These are phyloP conservation scores for cucumber (Cucumis sativus) DNA, from an alignment of 306 rosid genomes.

Conservation along the genomic window Cucumber_9930_V3 NC_026657.2:35360501-35361000, in stretches of 20 bases:
- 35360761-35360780: background rate
- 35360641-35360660: background rate
- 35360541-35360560: background rate
- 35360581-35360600: slow-evolving; percentile 93
- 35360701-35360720: background rate
- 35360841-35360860: slow-evolving; percentile 56
- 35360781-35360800: background rate
- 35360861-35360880: slow-evolving; percentile 53
- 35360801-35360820: background rate
- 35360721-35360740: background rate
- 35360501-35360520: background rate
- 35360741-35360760: background rate
- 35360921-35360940: background rate
- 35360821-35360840: background rate
- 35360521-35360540: too few relatives aligned
- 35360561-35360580: slow-evolving; percentile 91
- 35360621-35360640: slow-evolving; percentile 33
- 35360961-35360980: background rate
- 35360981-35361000: background rate
- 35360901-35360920: background rate
- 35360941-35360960: background rate
- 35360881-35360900: slow-evolving; percentile 9
- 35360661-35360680: background rate
- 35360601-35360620: slow-evolving; percentile 97
- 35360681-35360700: background rate